phyloP scores from a whole-genome alignment of 805 yeast species.

The Saccharomycopsis sp. region DNA sequence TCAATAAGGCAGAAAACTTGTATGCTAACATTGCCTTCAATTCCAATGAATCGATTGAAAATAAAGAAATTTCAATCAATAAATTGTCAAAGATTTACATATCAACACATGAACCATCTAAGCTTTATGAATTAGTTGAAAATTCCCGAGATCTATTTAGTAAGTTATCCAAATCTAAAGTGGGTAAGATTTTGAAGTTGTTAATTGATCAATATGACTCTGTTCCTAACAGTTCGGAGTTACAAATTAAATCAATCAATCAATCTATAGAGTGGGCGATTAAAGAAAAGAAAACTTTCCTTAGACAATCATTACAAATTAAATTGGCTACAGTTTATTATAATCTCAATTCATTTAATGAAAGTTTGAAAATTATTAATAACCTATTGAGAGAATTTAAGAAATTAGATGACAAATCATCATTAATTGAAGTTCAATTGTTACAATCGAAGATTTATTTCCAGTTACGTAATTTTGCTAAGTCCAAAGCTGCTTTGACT shows the following conservation, averaged over 20 bases:
- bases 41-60: conserved; percentile 33
- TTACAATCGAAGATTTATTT: conserved; percentile 87
- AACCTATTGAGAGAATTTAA: conserved; percentile 77
- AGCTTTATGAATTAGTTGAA: conserved; percentile 55
- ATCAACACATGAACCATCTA: conserved; percentile 37
- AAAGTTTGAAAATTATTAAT: conserved; percentile 65
- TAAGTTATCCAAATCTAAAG: conserved; percentile 84
- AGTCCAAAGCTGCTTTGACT: conserved; percentile 86
- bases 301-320: conserved; percentile 82
- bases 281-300: conserved; percentile 73
- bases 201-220: conserved; percentile 72
- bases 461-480: conserved; percentile 83
- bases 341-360: conserved; percentile 55
- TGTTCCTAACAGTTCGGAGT: conserved; percentile 53
- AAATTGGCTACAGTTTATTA: conserved; percentile 73
- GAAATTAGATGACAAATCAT: conserved; percentile 90
- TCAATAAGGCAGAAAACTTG: conserved; percentile 49
- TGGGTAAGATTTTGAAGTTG: conserved; percentile 81
- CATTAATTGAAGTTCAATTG: conserved; percentile 90
- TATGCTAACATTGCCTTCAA: conserved; percentile 45
- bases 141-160: conserved; percentile 66
- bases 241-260: conserved; percentile 41
- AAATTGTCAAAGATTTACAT: conserved; percentile 74
- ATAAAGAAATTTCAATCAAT: conserved; percentile 61
- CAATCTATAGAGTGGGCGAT: conserved; percentile 86